phyloP scores from a whole-genome alignment of 2,329 filamentous ascomycete genomes.

The Acephala macrosclerotiorum region DNA sequence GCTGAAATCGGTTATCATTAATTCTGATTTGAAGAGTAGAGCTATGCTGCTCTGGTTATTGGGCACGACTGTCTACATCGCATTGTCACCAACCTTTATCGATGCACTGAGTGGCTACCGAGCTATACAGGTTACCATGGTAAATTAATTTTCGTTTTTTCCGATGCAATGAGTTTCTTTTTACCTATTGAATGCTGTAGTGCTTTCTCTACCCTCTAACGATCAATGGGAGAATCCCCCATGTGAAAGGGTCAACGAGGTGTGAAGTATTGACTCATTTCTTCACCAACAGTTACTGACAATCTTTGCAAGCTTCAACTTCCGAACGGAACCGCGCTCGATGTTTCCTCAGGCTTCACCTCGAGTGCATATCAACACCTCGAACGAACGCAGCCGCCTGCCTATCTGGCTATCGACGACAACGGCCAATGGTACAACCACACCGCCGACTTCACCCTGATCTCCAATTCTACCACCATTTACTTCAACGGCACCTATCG shows the following conservation, averaged over 20 bases:
- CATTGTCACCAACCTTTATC: constrained; percentile 8
- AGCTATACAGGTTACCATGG: not conserved
- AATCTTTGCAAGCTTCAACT: not conserved
- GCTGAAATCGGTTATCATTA: not conserved
- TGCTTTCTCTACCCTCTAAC: no score
- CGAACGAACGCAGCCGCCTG: not conserved
- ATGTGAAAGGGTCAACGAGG: no score
- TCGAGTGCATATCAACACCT: not conserved
- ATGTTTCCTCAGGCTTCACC: constrained; percentile 10
- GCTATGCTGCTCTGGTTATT: constrained; percentile 11
- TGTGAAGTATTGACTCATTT: no score
- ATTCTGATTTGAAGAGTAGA: not conserved
- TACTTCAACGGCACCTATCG: not conserved
- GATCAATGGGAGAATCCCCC: no score
- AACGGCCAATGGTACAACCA: not conserved
- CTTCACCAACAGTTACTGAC: no score
- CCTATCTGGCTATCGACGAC: not conserved
- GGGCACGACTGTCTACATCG: constrained; percentile 9
- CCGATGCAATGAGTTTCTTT: not conserved
- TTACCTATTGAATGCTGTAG: not conserved
- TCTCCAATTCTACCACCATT: not conserved
- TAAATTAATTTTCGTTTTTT: not conserved
- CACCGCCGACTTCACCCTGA: not conserved
- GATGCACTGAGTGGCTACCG: constrained; percentile 15
- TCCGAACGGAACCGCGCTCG: not conserved